Conservation (phyloP, 169 alveolate species). For the Plasmodium adleri region DNA sequence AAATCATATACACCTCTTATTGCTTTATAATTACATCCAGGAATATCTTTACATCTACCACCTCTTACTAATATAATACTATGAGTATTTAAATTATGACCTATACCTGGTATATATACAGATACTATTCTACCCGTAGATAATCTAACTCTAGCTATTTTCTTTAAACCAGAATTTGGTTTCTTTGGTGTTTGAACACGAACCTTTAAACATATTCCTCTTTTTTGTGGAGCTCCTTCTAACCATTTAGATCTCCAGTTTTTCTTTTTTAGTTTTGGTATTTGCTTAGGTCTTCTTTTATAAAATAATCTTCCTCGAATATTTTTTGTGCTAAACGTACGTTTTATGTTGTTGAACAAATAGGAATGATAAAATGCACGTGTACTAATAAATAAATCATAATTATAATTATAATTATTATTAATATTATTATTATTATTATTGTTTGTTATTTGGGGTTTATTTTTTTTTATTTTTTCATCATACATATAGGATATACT, state of each 20-base stretch:
- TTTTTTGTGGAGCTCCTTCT: constrained; percentile 88
- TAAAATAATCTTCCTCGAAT: constrained; percentile 86
- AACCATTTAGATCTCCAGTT: constrained; percentile 88
- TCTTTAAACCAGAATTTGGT: constrained; percentile 90
- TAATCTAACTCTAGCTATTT: constrained; percentile 89
- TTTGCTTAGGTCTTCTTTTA: constrained; percentile 86
- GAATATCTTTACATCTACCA: constrained; percentile 89
- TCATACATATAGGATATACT: too few species aligned
- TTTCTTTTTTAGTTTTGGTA: constrained; percentile 85
- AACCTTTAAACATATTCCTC: constrained; percentile 85
- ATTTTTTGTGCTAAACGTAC: constrained; percentile 82
- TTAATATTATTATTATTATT: not conserved
- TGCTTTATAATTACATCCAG: constrained; percentile 90
- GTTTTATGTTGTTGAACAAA: not conserved
- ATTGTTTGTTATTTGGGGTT: too few species aligned
- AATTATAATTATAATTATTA: not conserved
- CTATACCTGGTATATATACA: constrained; percentile 90
- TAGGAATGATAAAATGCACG: not conserved
- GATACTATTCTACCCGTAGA: constrained; percentile 88
- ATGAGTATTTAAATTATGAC: constrained; percentile 89
- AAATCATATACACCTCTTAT: constrained; percentile 89
- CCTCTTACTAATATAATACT: constrained; percentile 89
- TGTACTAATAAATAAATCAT: not conserved
- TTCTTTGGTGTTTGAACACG: constrained; percentile 88
- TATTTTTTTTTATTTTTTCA: too few species aligned